Conservation (phyloP, 202 grass and related monocot species). For the Alloteropsis angusta region DNA sequence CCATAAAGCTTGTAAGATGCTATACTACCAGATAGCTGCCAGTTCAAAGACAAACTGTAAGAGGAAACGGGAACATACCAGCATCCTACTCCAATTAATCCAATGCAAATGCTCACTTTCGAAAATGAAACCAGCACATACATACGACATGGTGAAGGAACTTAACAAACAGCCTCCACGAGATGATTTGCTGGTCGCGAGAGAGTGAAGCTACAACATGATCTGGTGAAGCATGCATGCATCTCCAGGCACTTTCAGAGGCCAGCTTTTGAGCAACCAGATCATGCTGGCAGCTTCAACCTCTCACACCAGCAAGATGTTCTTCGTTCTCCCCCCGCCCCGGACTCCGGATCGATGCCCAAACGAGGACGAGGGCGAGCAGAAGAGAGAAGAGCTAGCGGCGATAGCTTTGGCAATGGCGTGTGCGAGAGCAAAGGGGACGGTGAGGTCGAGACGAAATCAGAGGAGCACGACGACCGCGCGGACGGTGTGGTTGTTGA, state of each 20-base stretch:
- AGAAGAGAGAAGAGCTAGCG: background rate
- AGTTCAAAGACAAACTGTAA: background rate
- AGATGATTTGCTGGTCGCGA: slow-evolving; percentile 30
- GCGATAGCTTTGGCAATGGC: background rate
- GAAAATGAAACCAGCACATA: background rate
- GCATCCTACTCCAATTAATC: no score
- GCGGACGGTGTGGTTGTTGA: background rate
- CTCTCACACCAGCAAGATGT: slow-evolving; percentile 55
- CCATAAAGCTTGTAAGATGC: background rate
- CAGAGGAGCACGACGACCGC: background rate
- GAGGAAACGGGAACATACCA: background rate
- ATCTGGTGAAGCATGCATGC: slow-evolving; percentile 7
- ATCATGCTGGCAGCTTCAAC: slow-evolving; percentile 70
- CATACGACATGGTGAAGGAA: background rate
- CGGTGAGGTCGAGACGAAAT: slow-evolving; percentile 9
- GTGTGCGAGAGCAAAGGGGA: background rate
- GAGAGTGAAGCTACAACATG: slow-evolving; percentile 54
- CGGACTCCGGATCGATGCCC: background rate
- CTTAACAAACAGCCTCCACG: background rate
- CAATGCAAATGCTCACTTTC: background rate
- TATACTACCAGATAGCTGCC: no score
- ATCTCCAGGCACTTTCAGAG: background rate
- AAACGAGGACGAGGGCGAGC: background rate
- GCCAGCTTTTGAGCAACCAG: background rate
- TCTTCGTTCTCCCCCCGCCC: background rate